Evolutionary conservation across 208 protist genomes (phyloP), one percentile per base, ranked within the genome.

Genomic region (Spongospora subterranea): DNA sequence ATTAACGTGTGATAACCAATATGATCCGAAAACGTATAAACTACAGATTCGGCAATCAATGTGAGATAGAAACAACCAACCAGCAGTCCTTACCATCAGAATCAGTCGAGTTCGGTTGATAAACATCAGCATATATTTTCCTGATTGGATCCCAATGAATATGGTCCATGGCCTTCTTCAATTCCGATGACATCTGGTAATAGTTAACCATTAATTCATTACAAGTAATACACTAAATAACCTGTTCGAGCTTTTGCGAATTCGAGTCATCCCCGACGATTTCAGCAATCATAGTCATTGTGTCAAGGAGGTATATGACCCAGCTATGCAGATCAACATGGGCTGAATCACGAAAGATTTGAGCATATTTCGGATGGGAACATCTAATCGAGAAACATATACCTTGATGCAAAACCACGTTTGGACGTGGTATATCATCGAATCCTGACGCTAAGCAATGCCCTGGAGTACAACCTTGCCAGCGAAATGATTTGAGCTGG

Each of bases 301-400:
- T n/a, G 11, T 35, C 40, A n/a, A 35, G 17, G 17, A 82, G n/a
- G 40, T 45, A 82, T 43, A 35, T n/a, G 17, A 82, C 40, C 71
- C 71, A 82, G n/a, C 71, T 82, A 43, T 82, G 71, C 6, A 82
- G 71, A 35, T 82, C 71, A 82, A 82, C 71, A 43, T 82, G 71
- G 35, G 6, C 71, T 82, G 6, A 17, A 39, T 17, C 71, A 60
- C 24, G n/a, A n/a, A n/a, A n/a, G n/a, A n/a, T n/a, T n/a, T n/a
- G n/a, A n/a, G n/a, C n/a, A n/a, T 60, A 60, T 60, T 60, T 6
- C 24, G 13, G 24, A 24, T 60, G 50, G 24, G 24, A 60, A 24
- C 13, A 60, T 29, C 50, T 60, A 29, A 24, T 24, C 24, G 50
- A 6, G 6, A 60, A 60, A 29, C 50, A 60, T 60, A 60, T 82